phyloP scores from a whole-genome alignment of 371 early-diverging fungal genomes.

The Haplosporangium sp. region DNA sequence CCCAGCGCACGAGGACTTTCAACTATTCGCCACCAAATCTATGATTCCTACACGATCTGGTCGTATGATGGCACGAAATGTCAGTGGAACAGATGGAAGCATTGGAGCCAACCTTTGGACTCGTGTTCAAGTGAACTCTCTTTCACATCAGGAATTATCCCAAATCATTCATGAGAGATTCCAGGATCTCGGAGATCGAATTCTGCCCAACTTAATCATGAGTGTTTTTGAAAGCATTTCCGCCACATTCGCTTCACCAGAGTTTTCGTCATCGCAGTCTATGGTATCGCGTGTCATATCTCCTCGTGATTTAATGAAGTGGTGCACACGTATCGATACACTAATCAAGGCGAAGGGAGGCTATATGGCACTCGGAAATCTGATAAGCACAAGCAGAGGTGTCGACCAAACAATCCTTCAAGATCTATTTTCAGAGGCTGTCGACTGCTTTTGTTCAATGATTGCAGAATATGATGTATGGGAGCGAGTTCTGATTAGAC shows the following conservation, averaged over 20 bases:
- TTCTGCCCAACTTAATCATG: conserved; percentile 68
- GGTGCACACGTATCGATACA: conserved; percentile 80
- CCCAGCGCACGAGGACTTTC: conserved; percentile 92
- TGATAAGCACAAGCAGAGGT: conserved; percentile 46
- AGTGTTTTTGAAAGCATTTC: conserved; percentile 70
- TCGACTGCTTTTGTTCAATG: conserved; percentile 91
- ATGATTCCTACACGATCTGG: conserved; percentile 64
- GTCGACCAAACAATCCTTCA: conserved; percentile 62
- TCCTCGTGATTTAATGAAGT: conserved; percentile 85
- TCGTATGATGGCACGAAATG: conserved; percentile 54
- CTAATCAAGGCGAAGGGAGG: conserved; percentile 46
- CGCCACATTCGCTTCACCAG: conserved; percentile 67
- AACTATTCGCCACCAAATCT: conserved; percentile 94
- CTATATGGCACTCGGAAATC: conserved; percentile 36
- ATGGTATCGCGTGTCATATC: conserved; percentile 72
- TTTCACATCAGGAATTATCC: conserved; percentile 73
- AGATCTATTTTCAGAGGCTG: conserved; percentile 85
- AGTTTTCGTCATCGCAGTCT: conserved; percentile 61
- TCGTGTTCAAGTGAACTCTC: conserved; percentile 73
- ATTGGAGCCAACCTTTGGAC: conserved; percentile 88
- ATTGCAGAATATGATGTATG: conserved; percentile 78
- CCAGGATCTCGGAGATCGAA: conserved; percentile 60
- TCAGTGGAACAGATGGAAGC: conserved; percentile 67
- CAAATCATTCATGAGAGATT: conserved; percentile 73
- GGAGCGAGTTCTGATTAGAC: conserved; percentile 66